Conservation (phyloP, 2,329 filamentous ascomycete genomes). For the Thermothelomyces thermophilus region DNA sequence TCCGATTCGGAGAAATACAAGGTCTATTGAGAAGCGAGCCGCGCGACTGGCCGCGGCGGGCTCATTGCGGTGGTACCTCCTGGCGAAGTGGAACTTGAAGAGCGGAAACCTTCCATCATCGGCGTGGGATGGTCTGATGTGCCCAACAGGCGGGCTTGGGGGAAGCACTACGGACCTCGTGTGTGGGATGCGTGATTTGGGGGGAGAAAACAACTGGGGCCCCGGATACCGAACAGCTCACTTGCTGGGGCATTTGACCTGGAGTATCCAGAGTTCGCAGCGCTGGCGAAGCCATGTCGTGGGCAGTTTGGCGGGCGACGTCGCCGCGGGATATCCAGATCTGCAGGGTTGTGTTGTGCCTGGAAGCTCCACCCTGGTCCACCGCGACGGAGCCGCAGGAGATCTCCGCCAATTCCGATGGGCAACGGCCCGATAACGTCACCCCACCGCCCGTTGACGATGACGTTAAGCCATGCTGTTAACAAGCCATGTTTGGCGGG, state of each 20-base stretch:
- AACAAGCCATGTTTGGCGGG: conserved; percentile 1
- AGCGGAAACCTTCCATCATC: conserved; percentile 6
- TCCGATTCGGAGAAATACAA: neutral
- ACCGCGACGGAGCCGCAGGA: conserved; percentile 9
- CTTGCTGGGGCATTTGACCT: neutral
- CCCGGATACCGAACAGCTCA: neutral
- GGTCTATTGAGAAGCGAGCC: neutral
- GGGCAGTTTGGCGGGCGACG: neutral
- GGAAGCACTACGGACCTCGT: neutral
- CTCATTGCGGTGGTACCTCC: conserved; percentile 3
- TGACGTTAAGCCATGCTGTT: conserved; percentile 9
- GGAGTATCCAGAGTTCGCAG: neutral
- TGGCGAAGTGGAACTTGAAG: neutral
- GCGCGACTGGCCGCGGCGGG: neutral
- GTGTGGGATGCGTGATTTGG: conserved; percentile 3
- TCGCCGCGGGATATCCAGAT: neutral
- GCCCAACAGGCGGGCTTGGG: neutral
- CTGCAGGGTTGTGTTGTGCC: conserved; percentile 5
- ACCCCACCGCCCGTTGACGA: conserved; percentile 9
- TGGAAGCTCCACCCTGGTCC: conserved; percentile 3
- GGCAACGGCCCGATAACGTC: conserved; percentile 17
- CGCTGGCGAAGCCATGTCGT: neutral
- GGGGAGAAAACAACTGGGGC: neutral
- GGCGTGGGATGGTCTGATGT: neutral
- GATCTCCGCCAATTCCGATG: conserved; percentile 13